Conservation (phyloP, 257 asterid species). For the Solanum phureja region DNA sequence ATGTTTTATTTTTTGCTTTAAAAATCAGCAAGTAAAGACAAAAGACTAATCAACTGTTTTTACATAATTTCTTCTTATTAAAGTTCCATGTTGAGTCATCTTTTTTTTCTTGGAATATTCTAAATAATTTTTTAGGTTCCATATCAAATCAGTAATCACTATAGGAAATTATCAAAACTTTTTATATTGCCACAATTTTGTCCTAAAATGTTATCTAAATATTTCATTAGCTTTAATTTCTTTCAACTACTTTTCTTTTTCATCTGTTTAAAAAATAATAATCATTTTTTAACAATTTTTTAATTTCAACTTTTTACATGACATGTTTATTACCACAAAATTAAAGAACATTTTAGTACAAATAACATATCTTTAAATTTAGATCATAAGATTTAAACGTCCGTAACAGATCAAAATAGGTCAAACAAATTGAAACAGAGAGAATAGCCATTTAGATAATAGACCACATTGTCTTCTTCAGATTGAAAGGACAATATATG, state of each 20-base stretch:
- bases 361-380: too few species aligned
- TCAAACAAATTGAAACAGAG: too few species aligned
- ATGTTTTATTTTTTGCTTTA: background rate
- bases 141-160: background rate
- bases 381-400: background rate
- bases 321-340: background rate
- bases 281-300: too few species aligned
- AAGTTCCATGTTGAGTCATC: background rate
- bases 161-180: background rate
- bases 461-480: background rate
- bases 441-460: background rate
- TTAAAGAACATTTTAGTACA: too few species aligned
- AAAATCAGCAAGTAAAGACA: background rate
- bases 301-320: background rate
- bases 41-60: conserved; percentile 22
- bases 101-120: background rate
- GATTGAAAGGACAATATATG: background rate
- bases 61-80: background rate
- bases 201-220: background rate
- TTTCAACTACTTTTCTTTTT: background rate
- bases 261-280: too few species aligned
- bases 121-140: background rate
- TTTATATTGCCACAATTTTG: background rate
- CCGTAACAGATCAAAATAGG: background rate
- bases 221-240: background rate